A percentile compares a stretch with the other conserved stretches of the same genome.
Evolutionary conservation across 2,329 filamentous ascomycete genomes (phyloP).

Genomic region (Botryosphaeria dothidea): DNA sequence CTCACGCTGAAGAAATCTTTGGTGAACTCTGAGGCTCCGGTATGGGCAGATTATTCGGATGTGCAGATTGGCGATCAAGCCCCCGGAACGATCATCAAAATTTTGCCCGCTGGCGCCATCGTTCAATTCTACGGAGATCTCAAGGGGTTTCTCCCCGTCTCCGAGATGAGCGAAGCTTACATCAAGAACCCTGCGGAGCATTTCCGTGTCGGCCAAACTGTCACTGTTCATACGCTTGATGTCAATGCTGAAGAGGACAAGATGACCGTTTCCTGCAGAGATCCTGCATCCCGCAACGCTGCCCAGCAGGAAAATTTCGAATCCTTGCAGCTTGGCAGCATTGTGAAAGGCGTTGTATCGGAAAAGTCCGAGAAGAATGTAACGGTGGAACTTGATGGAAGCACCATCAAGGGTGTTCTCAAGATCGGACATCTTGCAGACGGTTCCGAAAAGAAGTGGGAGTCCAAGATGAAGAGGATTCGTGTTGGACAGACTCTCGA

Average conservation of each 20-base stretch:
- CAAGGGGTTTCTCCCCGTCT: slow-evolving; percentile 84
- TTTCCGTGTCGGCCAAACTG: slow-evolving; percentile 86
- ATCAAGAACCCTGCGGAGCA: slow-evolving; percentile 88
- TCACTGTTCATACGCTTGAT: slow-evolving; percentile 84
- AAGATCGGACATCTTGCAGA: slow-evolving; percentile 80
- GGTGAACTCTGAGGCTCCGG: slow-evolving; percentile 81
- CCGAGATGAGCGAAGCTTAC: slow-evolving; percentile 97
- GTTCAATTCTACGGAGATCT: slow-evolving; percentile 90
- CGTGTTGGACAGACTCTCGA: slow-evolving; percentile 79
- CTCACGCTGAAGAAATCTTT: slow-evolving; percentile 94
- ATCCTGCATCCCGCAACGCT: slow-evolving; percentile 75
- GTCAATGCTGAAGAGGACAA: slow-evolving; percentile 71
- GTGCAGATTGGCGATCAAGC: slow-evolving; percentile 74
- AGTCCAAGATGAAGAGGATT: slow-evolving; percentile 76
- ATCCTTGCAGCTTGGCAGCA: slow-evolving; percentile 68
- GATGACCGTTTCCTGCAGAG: slow-evolving; percentile 90
- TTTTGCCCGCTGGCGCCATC: slow-evolving; percentile 76
- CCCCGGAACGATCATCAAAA: slow-evolving; percentile 82
- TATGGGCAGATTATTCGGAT: slow-evolving; percentile 76
- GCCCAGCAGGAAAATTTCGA: slow-evolving; percentile 74
- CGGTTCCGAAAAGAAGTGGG: slow-evolving; percentile 76
- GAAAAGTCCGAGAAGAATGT: slow-evolving; percentile 46
- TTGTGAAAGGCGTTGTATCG: slow-evolving; percentile 71
- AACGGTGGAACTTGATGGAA: slow-evolving; percentile 71
- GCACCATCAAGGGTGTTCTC: slow-evolving; percentile 75